Base-by-base conservation (phyloP, 139 green algal genomes). In the Deuterostichococcus epilithicus region DNA sequence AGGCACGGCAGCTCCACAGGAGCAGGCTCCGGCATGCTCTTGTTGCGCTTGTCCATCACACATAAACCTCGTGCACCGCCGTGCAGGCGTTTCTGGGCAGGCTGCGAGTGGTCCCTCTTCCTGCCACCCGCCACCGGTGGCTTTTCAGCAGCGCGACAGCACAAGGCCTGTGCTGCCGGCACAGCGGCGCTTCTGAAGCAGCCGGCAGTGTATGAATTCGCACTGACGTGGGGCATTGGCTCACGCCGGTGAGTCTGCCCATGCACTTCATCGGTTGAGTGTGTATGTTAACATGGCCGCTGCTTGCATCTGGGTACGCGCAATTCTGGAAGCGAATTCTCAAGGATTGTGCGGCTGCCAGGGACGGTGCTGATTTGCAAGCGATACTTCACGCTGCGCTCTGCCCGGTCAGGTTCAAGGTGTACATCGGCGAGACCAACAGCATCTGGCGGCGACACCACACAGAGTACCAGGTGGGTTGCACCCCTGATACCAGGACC, bases 371-470 rank as follows among this genome's bases (percentile, higher is more conserved):
- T n/a, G n/a, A n/a, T n/a, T n/a, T n/a, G n/a, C n/a, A n/a, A n/a
- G n/a, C n/a, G n/a, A n/a, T n/a, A n/a, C n/a, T n/a, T n/a, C n/a
- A n/a, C n/a, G n/a, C n/a, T n/a, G 42, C 13, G 42, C 42, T 23
- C 8, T 52, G 8, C 8, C 42, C 28, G 8, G 3, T 5, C 70
- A 75, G 70, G 70, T 38, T 75, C 26, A 75, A 75, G 28, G 70
- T 75, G 39, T 75, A 75, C 38, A 42, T 75, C 13, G 70, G 70
- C 28, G 39, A 75, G 42, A 75, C 70, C 5, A 45, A 45, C 35
- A 66, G 36, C 38, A 45, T 75, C 22, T 30, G 38, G 39, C 35
- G 35, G 8, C 37, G 70, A 6, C 70, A 75, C 52, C 52, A 63
- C 52, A 25, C 20, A 5, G 52, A 63, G 52, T 63, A 63, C 20